phyloP scores from a whole-genome alignment of 768 basidiomycete genomes.

The Leccinum variicolor region DNA sequence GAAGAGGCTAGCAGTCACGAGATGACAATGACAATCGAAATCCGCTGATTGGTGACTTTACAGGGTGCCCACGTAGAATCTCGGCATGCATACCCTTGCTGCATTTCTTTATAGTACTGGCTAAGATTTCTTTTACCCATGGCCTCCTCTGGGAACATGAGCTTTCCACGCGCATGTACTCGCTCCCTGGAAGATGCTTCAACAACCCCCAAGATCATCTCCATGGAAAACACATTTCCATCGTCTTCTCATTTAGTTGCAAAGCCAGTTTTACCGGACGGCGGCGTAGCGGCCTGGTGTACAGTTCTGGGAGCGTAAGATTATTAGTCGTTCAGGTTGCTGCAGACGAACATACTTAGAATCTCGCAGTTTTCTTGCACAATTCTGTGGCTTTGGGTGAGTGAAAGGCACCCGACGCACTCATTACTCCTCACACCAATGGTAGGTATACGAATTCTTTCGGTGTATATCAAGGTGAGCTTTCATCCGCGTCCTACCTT shows the following conservation, averaged over 20 bases:
- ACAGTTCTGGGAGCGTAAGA: conserved; percentile 26
- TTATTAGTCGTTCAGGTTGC: not conserved
- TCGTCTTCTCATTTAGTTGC: not conserved
- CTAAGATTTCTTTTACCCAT: not conserved
- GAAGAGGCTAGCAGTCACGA: not conserved
- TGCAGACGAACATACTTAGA: not conserved
- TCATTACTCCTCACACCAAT: not conserved
- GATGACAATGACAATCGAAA: not conserved
- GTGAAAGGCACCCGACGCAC: not conserved
- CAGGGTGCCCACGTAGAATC: not conserved
- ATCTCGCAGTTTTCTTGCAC: conserved; percentile 20
- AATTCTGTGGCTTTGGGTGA: conserved; percentile 27
- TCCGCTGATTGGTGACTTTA: not conserved
- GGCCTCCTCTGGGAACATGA: not conserved
- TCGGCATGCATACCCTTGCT: not conserved
- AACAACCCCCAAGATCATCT: not conserved
- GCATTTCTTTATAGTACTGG: not conserved
- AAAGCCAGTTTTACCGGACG: conserved; percentile 9
- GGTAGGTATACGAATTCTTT: conserved; percentile 20
- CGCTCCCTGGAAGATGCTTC: not conserved
- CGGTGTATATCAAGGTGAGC: conserved; percentile 28
- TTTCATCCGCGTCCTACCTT: not conserved
- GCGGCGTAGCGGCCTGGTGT: conserved; percentile 24
- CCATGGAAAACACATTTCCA: not conserved
- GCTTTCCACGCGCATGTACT: not conserved